Evolutionary conservation across 2,329 filamentous ascomycete species (phyloP).

Genomic region (Aspergillus carbonarius): DNA sequence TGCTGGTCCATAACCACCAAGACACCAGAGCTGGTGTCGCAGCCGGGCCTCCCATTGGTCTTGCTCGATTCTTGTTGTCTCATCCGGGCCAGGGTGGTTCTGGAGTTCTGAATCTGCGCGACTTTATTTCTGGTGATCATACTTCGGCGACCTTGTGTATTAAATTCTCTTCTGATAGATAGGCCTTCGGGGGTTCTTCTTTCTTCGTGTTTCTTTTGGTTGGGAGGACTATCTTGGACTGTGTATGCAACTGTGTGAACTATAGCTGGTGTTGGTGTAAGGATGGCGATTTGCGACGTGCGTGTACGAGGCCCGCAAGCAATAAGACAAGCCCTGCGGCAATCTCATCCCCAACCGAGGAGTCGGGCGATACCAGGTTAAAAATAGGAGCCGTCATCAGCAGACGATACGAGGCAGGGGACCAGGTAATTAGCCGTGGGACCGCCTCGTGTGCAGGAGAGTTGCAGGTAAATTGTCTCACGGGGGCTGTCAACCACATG

Average conservation of each 20-base stretch:
- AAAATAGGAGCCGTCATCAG: background rate
- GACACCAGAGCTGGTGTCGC: background rate
- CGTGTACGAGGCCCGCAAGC: conserved; percentile 1
- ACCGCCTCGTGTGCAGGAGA: background rate
- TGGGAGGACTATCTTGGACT: background rate
- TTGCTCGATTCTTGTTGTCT: background rate
- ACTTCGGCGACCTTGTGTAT: conserved; percentile 14
- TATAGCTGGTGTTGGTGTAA: conserved; percentile 18
- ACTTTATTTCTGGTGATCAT: conserved; percentile 17
- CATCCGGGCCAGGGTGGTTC: conserved; percentile 3
- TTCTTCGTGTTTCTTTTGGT: conserved; percentile 5
- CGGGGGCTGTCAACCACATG: background rate
- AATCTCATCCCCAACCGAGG: background rate
- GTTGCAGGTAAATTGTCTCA: background rate
- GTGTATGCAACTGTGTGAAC: conserved; percentile 8
- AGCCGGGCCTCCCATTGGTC: background rate
- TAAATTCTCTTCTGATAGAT: conserved; percentile 13
- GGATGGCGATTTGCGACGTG: conserved; percentile 13
- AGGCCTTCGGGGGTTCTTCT: conserved; percentile 13
- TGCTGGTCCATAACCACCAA: conserved; percentile 11
- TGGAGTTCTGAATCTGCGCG: conserved; percentile 11
- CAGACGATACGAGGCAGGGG: background rate
- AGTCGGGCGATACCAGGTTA: background rate
- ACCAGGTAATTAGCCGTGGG: background rate
- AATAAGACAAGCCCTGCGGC: background rate